phyloP scores from a whole-genome alignment of 2,329 filamentous ascomycete species.

The Talaromyces sp. region DNA sequence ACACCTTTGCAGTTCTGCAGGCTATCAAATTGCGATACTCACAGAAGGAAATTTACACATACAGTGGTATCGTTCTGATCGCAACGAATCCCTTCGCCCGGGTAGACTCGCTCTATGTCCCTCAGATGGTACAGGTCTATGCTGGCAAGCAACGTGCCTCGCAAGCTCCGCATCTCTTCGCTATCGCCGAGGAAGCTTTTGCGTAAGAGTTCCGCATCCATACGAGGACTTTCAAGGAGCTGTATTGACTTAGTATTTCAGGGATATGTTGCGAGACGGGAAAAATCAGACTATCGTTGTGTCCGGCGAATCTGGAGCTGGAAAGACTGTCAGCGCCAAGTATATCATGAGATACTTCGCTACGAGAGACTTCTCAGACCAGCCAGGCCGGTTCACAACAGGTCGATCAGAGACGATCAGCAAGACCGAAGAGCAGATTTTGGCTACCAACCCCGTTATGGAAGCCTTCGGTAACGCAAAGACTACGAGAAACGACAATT shows the following conservation, averaged over 20 bases:
- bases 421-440: slow-evolving; percentile 96
- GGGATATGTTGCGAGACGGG: slow-evolving; percentile 92
- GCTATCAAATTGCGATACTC: slow-evolving; percentile 95
- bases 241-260: slow-evolving; percentile 36
- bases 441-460: slow-evolving; percentile 99
- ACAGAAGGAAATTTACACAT: slow-evolving; percentile 99
- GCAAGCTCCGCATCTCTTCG: slow-evolving; percentile 95
- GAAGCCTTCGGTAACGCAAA: slow-evolving; percentile 99
- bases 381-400: slow-evolving; percentile 73
- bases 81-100: slow-evolving; percentile 97
- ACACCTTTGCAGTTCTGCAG: slow-evolving; percentile 70
- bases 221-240: slow-evolving; percentile 30
- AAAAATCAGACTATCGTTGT: slow-evolving; percentile 99
- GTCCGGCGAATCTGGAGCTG: slow-evolving; percentile 97
- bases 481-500: slow-evolving; percentile 99
- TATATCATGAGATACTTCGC: slow-evolving; percentile 99
- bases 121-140: slow-evolving; percentile 99
- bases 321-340: slow-evolving; percentile 98
- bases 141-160: slow-evolving; percentile 94
- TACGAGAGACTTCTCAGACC: slow-evolving; percentile 89
- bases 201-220: slow-evolving; percentile 60
- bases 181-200: slow-evolving; percentile 98
- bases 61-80: slow-evolving; percentile 97
- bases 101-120: slow-evolving; percentile 96
- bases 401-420: slow-evolving; percentile 80